phyloP scores from a whole-genome alignment of 306 rosid species.

The Canavalia ensiformis region DNA sequence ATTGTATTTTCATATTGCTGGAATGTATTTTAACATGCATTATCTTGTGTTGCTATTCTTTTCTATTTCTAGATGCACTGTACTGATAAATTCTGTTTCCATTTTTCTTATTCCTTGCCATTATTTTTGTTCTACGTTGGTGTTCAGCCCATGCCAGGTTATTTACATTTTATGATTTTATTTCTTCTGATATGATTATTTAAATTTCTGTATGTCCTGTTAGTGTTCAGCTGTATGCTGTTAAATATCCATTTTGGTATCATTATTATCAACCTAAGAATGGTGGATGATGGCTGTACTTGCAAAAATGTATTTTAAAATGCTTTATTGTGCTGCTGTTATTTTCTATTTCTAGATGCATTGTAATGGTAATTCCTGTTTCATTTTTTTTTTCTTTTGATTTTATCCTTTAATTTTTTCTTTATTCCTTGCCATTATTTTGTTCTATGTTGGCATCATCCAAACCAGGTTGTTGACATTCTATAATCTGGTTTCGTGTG shows the following conservation, averaged over 20 bases:
- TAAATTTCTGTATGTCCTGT: neutral
- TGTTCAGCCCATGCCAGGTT: conserved; percentile 16
- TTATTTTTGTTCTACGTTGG: conserved; percentile 16
- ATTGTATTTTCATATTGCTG: conserved; percentile 2
- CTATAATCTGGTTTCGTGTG: neutral
- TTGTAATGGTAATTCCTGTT: conserved; percentile 6
- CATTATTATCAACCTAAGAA: neutral
- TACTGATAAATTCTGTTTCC: neutral
- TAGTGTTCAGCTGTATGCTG: conserved; percentile 28
- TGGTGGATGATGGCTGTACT: conserved; percentile 15
- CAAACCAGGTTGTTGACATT: conserved; percentile 30
- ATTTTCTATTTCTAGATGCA: conserved; percentile 13
- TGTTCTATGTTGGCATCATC: conserved; percentile 19
- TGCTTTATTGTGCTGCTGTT: neutral
- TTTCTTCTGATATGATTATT: neutral
- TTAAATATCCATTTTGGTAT: conserved; percentile 23
- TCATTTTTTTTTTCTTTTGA: neutral
- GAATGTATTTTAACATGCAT: neutral
- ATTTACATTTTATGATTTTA: conserved; percentile 12
- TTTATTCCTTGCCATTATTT: neutral
- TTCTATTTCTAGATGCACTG: neutral
- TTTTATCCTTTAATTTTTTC: neutral
- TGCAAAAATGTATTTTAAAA: neutral
- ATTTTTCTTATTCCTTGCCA: neutral
- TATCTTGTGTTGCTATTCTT: neutral